Evolutionary conservation across 176 grass and related monocot species (phyloP).

Genomic region (Lolium rigidum): DNA sequence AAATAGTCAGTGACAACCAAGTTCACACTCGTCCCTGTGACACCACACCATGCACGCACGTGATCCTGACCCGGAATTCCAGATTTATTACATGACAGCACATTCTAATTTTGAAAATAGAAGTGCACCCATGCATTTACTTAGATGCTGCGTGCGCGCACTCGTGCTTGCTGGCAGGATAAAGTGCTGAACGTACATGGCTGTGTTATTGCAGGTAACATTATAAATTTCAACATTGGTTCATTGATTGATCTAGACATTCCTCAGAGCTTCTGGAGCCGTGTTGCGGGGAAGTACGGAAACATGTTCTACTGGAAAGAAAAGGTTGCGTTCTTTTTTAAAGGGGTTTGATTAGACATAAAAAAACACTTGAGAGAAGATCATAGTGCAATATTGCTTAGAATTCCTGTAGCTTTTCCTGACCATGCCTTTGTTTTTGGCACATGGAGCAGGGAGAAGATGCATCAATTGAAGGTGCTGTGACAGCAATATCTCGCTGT

Average conservation of each 20-base stretch:
- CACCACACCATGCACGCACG: too few species aligned
- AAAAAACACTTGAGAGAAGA: not conserved
- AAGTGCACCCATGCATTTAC: too few species aligned
- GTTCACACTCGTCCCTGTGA: too few species aligned
- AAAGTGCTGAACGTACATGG: not conserved
- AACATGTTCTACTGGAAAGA: constrained; percentile 99
- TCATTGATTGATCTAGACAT: constrained; percentile 86
- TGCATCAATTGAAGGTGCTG: constrained; percentile 90
- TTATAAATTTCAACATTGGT: constrained; percentile 95
- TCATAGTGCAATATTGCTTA: not conserved
- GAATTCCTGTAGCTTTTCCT: not conserved
- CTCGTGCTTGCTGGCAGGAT: constrained; percentile 9
- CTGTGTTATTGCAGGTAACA: constrained; percentile 62
- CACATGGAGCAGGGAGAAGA: constrained; percentile 77
- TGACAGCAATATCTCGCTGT: constrained; percentile 80
- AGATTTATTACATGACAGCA: too few species aligned
- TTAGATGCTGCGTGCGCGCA: too few species aligned
- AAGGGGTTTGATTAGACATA: not conserved
- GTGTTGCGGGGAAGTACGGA: constrained; percentile 81
- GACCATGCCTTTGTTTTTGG: constrained; percentile 32
- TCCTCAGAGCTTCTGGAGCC: constrained; percentile 90
- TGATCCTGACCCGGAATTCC: too few species aligned
- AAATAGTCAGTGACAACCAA: not conserved
- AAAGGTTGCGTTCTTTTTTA: constrained; percentile 50
- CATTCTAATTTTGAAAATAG: too few species aligned